Conservation (phyloP, 495 filamentous ascomycete species). For the Xylaria nigripes region DNA sequence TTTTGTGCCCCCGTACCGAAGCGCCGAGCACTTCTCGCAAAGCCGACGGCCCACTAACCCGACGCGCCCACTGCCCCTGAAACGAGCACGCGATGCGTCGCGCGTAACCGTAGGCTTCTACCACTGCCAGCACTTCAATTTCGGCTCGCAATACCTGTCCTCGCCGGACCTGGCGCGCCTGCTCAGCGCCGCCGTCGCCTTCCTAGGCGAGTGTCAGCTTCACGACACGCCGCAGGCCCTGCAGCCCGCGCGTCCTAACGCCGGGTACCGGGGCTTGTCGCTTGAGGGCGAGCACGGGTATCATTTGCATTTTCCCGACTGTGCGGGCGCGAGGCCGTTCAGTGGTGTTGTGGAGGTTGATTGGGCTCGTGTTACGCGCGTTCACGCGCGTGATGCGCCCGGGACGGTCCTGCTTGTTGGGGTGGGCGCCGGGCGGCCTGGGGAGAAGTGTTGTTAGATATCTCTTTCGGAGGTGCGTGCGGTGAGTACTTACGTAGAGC, state of each 20-base stretch:
- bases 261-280: conserved; percentile 4
- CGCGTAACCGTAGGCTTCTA: background rate
- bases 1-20: background rate
- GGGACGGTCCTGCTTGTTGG: conserved; percentile 2
- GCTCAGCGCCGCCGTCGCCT: background rate
- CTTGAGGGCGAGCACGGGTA: background rate
- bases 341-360: background rate
- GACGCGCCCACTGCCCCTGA: background rate
- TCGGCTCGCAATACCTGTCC: background rate
- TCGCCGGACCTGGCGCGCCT: background rate
- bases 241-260: background rate
- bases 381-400: background rate
- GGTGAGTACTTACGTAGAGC: too few species aligned
- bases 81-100: background rate
- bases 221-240: background rate
- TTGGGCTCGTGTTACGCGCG: conserved; percentile 5
- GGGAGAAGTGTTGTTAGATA: background rate
- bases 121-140: background rate
- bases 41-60: conserved; percentile 1
- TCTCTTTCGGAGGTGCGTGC: too few species aligned
- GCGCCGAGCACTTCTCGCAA: conserved; percentile 4
- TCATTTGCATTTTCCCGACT: conserved; percentile 7
- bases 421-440: background rate
- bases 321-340: background rate
- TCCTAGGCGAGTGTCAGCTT: conserved; percentile 6